Evolutionary conservation across 371 early-diverging fungal species (phyloP).

Genomic region (Haplosporangium sp.): DNA sequence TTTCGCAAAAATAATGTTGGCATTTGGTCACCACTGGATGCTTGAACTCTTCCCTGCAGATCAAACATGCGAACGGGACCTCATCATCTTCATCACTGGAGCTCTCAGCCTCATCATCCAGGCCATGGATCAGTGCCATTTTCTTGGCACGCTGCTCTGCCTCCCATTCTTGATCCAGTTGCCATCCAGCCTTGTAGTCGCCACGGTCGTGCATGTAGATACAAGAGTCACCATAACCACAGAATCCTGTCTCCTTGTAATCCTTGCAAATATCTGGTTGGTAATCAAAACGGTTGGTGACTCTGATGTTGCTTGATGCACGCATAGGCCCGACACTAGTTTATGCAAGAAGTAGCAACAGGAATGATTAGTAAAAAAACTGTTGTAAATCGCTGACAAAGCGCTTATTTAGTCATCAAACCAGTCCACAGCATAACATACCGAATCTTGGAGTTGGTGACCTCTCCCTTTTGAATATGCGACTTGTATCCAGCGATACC

Average conservation of each 20-base stretch:
- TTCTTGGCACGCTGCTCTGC: slow-evolving; percentile 76
- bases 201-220: slow-evolving; percentile 98
- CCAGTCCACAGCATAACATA: slow-evolving; percentile 13
- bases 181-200: slow-evolving; percentile 96
- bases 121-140: slow-evolving; percentile 57
- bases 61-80: slow-evolving; percentile 93
- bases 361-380: slow-evolving; percentile 1
- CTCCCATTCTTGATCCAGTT: slow-evolving; percentile 96
- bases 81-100: slow-evolving; percentile 72
- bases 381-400: neutral
- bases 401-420: neutral
- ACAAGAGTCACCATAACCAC: slow-evolving; percentile 98
- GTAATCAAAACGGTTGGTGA: slow-evolving; percentile 93
- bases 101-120: slow-evolving; percentile 63
- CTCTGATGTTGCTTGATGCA: slow-evolving; percentile 86
- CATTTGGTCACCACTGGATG: slow-evolving; percentile 93
- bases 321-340: slow-evolving; percentile 85
- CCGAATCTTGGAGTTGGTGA: slow-evolving; percentile 61
- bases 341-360: neutral
- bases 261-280: slow-evolving; percentile 99
- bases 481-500: slow-evolving; percentile 71
- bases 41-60: slow-evolving; percentile 89
- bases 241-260: slow-evolving; percentile 95
- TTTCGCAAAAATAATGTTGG: slow-evolving; percentile 95
- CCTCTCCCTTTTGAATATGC: slow-evolving; percentile 71